phyloP scores from a whole-genome alignment of 352 stramenopile genomes.

The Thalassiosira exigua region DNA sequence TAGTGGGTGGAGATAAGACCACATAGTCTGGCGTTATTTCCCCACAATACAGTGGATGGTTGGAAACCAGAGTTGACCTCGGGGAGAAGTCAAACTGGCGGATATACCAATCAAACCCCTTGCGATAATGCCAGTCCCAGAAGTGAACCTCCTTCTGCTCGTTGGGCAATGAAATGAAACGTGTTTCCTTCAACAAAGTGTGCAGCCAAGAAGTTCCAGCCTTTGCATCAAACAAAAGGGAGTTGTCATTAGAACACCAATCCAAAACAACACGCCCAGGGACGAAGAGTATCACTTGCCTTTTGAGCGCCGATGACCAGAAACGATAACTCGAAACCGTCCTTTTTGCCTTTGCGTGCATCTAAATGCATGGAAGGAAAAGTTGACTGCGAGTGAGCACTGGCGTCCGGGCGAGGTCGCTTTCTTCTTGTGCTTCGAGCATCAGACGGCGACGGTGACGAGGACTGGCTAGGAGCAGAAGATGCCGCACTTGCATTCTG shows the following conservation, averaged over 20 bases:
- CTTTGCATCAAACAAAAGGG: no score
- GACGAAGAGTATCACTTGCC: no score
- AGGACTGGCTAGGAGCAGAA: not conserved
- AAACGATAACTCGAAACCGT: conserved; percentile 54
- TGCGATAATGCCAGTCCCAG: conserved; percentile 70
- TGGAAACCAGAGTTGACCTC: not conserved
- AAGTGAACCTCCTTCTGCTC: conserved; percentile 73
- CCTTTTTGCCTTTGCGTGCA: not conserved
- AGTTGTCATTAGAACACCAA: no score
- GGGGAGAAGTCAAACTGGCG: conserved; percentile 43
- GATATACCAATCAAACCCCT: conserved; percentile 65
- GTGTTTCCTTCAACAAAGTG: conserved; percentile 46
- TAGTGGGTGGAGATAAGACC: conserved; percentile 35
- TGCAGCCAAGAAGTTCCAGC: conserved; percentile 68
- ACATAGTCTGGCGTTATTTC: conserved; percentile 69
- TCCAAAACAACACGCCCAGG: no score
- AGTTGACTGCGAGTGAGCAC: not conserved
- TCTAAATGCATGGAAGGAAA: conserved; percentile 10
- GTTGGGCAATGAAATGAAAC: conserved; percentile 30
- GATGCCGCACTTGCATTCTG: conserved; percentile 8
- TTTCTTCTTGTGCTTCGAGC: conserved; percentile 2
- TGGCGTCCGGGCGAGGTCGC: not conserved
- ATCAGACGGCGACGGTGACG: not conserved
- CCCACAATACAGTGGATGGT: conserved; percentile 21
- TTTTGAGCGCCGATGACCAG: conserved; percentile 71